These are phyloP conservation scores for Flammula alnicola DNA, from an alignment of 1,284 basidiomycete species.

Conservation along the genomic window DNA sequence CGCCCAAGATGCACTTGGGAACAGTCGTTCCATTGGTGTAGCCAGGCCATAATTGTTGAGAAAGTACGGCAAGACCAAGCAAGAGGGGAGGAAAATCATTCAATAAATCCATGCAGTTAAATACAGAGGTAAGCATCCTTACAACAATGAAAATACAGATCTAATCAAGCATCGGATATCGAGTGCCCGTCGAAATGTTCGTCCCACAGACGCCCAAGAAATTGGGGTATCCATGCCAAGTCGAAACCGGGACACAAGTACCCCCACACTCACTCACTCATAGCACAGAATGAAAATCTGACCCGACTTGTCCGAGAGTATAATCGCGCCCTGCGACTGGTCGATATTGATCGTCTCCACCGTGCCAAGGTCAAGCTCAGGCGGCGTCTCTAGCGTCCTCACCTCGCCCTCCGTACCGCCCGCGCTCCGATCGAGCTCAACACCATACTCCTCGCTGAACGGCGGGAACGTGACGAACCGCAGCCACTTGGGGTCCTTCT, in stretches of 20 bases:
- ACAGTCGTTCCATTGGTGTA: too few species aligned
- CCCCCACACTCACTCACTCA: conserved; percentile 40
- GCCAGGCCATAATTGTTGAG: too few species aligned
- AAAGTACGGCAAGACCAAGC: too few species aligned
- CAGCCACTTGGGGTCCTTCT: conserved; percentile 51
- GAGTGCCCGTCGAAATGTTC: not conserved
- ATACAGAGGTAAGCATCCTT: not conserved
- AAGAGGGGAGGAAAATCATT: too few species aligned
- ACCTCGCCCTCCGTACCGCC: conserved; percentile 46
- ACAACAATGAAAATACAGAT: conserved; percentile 4
- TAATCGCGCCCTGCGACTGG: conserved; percentile 75
- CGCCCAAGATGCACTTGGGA: too few species aligned
- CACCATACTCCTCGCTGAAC: conserved; percentile 42
- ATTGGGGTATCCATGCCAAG: not conserved
- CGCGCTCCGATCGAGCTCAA: conserved; percentile 22
- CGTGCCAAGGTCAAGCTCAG: conserved; percentile 61
- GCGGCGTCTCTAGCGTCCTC: conserved; percentile 63
- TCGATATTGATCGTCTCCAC: conserved; percentile 80
- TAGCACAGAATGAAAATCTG: conserved; percentile 75
- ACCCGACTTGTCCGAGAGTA: conserved; percentile 67
- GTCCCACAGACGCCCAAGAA: too few species aligned
- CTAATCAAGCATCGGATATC: not conserved
- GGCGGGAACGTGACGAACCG: conserved; percentile 74
- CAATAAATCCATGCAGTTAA: conserved; percentile 3
- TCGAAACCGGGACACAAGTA: not conserved